Base-by-base conservation (phyloP, 345 rosid genomes). In the Aurinia saxatilis region DNA sequence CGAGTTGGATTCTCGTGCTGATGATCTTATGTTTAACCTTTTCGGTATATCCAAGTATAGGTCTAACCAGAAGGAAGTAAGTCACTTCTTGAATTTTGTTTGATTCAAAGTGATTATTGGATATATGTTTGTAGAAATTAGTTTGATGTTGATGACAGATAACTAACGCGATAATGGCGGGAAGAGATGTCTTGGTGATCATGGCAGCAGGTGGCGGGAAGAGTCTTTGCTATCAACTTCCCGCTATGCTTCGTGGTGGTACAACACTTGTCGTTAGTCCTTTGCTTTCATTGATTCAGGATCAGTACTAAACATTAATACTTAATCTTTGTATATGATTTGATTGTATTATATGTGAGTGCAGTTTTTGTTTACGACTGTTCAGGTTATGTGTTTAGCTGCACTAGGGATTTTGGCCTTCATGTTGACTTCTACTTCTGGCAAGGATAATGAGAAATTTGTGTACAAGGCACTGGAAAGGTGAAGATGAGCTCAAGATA, bases 191-290 rank as follows among this genome's bases (percentile, higher is more conserved):
- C 18, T 73, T 92, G 51, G 95, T 92, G 57, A 89, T 92, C 73
- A 92, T 87, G 98, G 97, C 97, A 54, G 93, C 97, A 18, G 97
- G 98, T 70, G 93, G 98, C n/a, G 98, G 98, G 66, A 92, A 92
- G 82, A 92, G 98, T 76, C 88, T 92, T 19, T 92, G 97, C 63
- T 92, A 92, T 74, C 97, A 89, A 72, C 98, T 92, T 69, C 98
- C 96, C 0, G 88, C 97, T 33, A 48, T 92, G 36, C 88, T 87
- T 67, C 80, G 73, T 38, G 74, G 77, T 41, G 95, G 95, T 45
- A 69, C 88, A 64, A 78, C 84, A 33, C 93, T 92, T 57, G 97
- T 92, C 73, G 81, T 92, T 58, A 89, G 98, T 74, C 95, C 97
- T 66, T 78, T 92, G 69, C 88, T 89, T 63, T 92, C 98, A 19